These are phyloP conservation scores for Parasitella parasitica DNA, from an alignment of 371 early-diverging fungal species.

Conservation along the genomic window DNA sequence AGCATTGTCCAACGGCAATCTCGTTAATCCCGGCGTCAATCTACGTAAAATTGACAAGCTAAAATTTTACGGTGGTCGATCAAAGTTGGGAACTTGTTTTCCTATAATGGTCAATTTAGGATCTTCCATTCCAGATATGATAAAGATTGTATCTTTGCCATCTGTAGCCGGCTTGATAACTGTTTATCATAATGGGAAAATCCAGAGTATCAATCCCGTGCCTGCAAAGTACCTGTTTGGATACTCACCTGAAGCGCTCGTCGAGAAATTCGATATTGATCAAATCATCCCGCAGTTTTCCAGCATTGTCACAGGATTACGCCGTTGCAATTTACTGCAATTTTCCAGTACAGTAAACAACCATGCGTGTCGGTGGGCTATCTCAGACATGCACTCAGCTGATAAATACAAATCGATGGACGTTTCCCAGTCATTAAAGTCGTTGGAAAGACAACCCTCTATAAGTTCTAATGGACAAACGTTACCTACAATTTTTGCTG, in stretches of 20 bases:
- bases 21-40: conserved; percentile 42
- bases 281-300: conserved; percentile 64
- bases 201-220: conserved; percentile 67
- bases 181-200: conserved; percentile 47
- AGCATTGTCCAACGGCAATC: conserved; percentile 35
- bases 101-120: conserved; percentile 52
- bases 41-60: conserved; percentile 48
- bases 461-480: conserved; percentile 13
- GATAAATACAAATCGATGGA: conserved; percentile 6
- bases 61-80: conserved; percentile 62
- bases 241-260: conserved; percentile 45
- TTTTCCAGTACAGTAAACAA: conserved; percentile 25
- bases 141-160: conserved; percentile 62
- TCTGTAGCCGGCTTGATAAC: conserved; percentile 70
- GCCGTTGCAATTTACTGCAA: conserved; percentile 17
- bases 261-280: conserved; percentile 51
- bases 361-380: conserved; percentile 32
- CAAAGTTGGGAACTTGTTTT: conserved; percentile 55
- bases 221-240: conserved; percentile 76
- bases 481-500: conserved; percentile 55
- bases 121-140: not conserved
- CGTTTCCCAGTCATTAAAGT: conserved; percentile 5
- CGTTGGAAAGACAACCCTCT: conserved; percentile 13
- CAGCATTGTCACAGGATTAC: conserved; percentile 17
- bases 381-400: conserved; percentile 19